Conservation (phyloP, 176 grass and related monocot species). For the Pontederia crassipes region DNA sequence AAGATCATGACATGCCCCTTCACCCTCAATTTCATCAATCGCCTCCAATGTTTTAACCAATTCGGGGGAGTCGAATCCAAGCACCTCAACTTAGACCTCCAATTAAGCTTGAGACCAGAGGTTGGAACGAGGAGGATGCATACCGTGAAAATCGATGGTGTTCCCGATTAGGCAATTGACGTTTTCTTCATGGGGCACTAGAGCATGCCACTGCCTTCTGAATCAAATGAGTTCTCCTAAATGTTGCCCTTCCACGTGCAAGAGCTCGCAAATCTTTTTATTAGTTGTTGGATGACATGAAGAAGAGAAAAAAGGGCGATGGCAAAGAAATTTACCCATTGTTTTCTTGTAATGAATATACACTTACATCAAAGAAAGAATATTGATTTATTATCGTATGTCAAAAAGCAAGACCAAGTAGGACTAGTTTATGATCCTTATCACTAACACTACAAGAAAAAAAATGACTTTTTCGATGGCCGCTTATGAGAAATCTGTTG, state of each 20-base stretch:
- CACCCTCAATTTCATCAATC: not conserved
- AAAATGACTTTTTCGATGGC: too few relatives aligned
- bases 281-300: too few relatives aligned
- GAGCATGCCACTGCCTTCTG: not conserved
- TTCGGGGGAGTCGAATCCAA: not conserved
- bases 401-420: too few relatives aligned
- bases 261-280: not conserved
- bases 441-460: too few relatives aligned
- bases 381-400: too few relatives aligned
- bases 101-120: not conserved
- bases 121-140: not conserved
- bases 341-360: too few relatives aligned
- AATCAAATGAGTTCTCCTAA: constrained; percentile 10
- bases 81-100: not conserved
- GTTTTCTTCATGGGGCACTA: constrained; percentile 12
- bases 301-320: too few relatives aligned
- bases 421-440: too few relatives aligned
- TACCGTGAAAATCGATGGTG: not conserved
- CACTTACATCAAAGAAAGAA: too few relatives aligned
- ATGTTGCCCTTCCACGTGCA: not conserved
- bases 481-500: too few relatives aligned
- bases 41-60: not conserved
- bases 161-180: constrained; percentile 2
- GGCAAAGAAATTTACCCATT: too few relatives aligned
- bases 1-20: not conserved